A percentile compares a stretch with the other conserved stretches of the same genome.
phyloP scores from a whole-genome alignment of 1,284 basidiomycete genomes.

The Melampsora occidentalis region DNA sequence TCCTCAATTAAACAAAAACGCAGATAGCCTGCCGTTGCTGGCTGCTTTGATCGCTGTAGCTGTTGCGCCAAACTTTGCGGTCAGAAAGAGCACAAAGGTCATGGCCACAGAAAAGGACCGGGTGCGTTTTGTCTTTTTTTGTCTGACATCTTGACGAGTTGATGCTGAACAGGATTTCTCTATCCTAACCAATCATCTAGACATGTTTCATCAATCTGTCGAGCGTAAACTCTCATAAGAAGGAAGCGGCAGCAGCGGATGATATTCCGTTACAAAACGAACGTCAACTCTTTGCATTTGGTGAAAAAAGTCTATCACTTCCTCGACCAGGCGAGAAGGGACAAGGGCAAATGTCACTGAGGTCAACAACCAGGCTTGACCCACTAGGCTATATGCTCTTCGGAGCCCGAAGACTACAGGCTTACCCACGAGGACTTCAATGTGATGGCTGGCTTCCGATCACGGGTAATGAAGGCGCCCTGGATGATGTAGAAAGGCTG shows the following conservation, averaged over 20 bases:
- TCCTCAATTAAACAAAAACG: slow-evolving; percentile 69
- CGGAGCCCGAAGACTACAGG: slow-evolving; percentile 71
- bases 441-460: slow-evolving; percentile 91
- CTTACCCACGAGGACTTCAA: slow-evolving; percentile 58
- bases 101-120: slow-evolving; percentile 81
- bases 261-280: slow-evolving; percentile 48
- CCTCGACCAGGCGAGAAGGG: slow-evolving; percentile 37
- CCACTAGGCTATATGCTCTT: slow-evolving; percentile 89
- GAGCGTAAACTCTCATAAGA: slow-evolving; percentile 42
- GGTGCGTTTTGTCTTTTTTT: slow-evolving; percentile 58
- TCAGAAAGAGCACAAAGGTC: slow-evolving; percentile 69
- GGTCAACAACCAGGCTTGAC: slow-evolving; percentile 63
- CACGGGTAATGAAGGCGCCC: slow-evolving; percentile 67
- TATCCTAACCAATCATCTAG: background rate
- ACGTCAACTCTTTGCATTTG: slow-evolving; percentile 78
- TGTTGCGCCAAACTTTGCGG: slow-evolving; percentile 88
- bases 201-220: slow-evolving; percentile 39
- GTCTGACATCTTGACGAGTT: background rate
- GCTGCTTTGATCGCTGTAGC: slow-evolving; percentile 82
- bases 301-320: slow-evolving; percentile 63
- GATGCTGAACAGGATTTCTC: background rate
- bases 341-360: slow-evolving; percentile 40
- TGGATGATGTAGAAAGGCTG: slow-evolving; percentile 81
- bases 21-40: slow-evolving; percentile 72
- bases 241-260: slow-evolving; percentile 41